A percentile compares a stretch with the other conserved stretches of the same genome.
Conservation (phyloP, 2,329 filamentous ascomycete genomes). For the Madurella mycetomatis region DNA sequence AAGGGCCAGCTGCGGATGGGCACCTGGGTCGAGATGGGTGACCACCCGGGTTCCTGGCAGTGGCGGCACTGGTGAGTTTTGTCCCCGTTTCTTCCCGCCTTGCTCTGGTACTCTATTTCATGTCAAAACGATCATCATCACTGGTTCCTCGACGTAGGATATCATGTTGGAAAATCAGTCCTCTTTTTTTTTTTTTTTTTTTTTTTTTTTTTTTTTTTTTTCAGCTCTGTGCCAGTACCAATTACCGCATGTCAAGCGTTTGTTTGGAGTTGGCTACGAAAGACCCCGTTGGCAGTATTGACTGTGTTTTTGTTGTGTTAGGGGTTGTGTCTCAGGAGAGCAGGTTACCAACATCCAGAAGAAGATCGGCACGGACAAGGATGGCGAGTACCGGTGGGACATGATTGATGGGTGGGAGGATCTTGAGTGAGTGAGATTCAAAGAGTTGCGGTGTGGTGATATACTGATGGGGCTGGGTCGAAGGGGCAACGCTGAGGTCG, state of each 20-base stretch:
- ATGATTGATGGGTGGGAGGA: constrained; percentile 79
- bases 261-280: too few relatives aligned
- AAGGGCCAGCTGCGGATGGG: constrained; percentile 80
- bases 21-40: constrained; percentile 60
- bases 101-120: neutral
- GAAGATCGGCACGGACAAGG: constrained; percentile 43
- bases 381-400: constrained; percentile 53
- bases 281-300: neutral
- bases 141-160: neutral
- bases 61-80: constrained; percentile 80
- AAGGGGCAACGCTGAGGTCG: constrained; percentile 52
- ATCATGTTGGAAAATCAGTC: too few relatives aligned
- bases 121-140: neutral
- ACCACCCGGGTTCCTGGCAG: constrained; percentile 57
- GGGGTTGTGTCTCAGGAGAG: constrained; percentile 83
- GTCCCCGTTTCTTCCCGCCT: neutral
- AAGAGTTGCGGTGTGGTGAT: constrained; percentile 5
- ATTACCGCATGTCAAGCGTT: too few relatives aligned
- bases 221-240: too few relatives aligned
- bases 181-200: too few relatives aligned
- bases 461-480: neutral
- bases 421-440: constrained; percentile 41
- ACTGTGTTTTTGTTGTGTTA: constrained; percentile 33
- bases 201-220: too few relatives aligned
- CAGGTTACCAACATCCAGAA: constrained; percentile 64